Conservation (phyloP, 1,284 basidiomycete species). For the Cutaneotrichosporon mucoides region DNA sequence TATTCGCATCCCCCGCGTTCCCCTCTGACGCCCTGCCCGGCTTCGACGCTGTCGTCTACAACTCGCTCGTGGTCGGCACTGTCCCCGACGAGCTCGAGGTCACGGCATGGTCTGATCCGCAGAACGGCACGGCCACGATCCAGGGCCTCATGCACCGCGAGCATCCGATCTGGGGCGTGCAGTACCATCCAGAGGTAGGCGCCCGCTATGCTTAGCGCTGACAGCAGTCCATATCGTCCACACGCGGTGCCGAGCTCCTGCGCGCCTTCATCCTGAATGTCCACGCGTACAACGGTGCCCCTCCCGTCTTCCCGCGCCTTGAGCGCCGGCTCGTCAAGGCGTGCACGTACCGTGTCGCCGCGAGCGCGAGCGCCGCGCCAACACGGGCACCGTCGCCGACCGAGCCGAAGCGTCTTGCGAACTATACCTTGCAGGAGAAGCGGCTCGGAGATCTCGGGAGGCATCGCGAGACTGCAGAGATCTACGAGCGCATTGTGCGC, state of each 20-base stretch:
- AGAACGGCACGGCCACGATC: conserved; percentile 32
- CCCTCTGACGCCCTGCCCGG: conserved; percentile 26
- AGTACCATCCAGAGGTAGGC: conserved; percentile 84
- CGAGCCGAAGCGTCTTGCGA: background rate
- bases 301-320: conserved; percentile 34
- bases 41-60: conserved; percentile 77
- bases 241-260: conserved; percentile 43
- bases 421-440: conserved; percentile 24
- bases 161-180: conserved; percentile 85
- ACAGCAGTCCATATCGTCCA: conserved; percentile 50
- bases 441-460: conserved; percentile 22
- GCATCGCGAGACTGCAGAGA: conserved; percentile 31
- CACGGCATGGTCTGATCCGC: conserved; percentile 49
- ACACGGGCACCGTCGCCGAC: conserved; percentile 12
- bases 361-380: conserved; percentile 18
- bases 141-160: conserved; percentile 55
- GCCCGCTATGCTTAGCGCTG: background rate
- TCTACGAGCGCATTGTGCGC: conserved; percentile 49
- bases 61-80: conserved; percentile 53
- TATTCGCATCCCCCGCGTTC: conserved; percentile 36
- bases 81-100: conserved; percentile 51
- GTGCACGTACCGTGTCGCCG: conserved; percentile 39
- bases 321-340: conserved; percentile 28
- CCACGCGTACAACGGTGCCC: conserved; percentile 26
- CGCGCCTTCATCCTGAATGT: conserved; percentile 45